Conservation (phyloP, 768 basidiomycete genomes). For the Filobasidium wieringae region DNA sequence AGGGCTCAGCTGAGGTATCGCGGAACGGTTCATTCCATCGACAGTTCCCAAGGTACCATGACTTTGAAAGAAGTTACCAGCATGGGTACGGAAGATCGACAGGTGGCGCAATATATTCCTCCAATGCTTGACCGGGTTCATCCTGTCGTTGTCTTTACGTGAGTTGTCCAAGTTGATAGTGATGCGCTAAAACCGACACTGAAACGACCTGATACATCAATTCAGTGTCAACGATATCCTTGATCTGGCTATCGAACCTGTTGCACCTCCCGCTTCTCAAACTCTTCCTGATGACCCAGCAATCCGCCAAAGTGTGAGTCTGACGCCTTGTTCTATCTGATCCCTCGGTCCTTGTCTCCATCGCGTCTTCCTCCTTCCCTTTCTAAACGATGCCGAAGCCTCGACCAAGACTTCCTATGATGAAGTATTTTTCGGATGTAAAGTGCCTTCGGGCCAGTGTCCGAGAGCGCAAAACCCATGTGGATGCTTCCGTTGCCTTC, state of each 20-base stretch:
- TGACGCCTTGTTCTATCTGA: too few species aligned
- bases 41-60: not conserved
- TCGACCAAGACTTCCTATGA: slow-evolving; percentile 3
- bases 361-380: not conserved
- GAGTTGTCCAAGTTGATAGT: too few species aligned
- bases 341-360: not conserved
- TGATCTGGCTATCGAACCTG: not conserved
- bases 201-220: too few species aligned
- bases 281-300: not conserved
- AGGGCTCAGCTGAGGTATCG: not conserved
- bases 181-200: too few species aligned
- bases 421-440: slow-evolving; percentile 22
- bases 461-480: slow-evolving; percentile 17
- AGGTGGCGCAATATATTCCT: not conserved
- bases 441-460: slow-evolving; percentile 11
- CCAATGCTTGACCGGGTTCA: not conserved
- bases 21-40: not conserved
- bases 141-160: not conserved
- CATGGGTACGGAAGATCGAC: slow-evolving; percentile 1
- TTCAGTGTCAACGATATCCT: not conserved
- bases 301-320: not conserved
- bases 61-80: not conserved
- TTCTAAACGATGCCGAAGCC: not conserved
- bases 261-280: not conserved
- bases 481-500: slow-evolving; percentile 21